Conservation (phyloP, 1,139 yeast genomes). For the Debaryomycetaceae sp. region DNA sequence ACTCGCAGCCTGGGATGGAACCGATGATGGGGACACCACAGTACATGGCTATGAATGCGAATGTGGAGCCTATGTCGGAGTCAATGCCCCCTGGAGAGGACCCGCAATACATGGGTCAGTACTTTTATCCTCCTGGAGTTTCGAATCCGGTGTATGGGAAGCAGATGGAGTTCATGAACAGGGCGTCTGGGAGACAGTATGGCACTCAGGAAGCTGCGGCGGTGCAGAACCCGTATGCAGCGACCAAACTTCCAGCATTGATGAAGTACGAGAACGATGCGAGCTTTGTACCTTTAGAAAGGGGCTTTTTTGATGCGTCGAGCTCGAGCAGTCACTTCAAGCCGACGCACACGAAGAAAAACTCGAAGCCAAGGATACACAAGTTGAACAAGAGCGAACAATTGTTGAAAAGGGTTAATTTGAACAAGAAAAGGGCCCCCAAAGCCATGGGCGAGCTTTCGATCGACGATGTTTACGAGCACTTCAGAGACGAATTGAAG, state of each 20-base stretch:
- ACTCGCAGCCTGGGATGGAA: background rate
- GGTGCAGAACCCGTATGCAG: background rate
- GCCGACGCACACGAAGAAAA: conserved; percentile 36
- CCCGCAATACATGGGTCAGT: background rate
- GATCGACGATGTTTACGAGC: conserved; percentile 23
- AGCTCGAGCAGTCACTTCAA: conserved; percentile 18
- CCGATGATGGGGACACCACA: background rate
- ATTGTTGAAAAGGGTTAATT: conserved; percentile 4
- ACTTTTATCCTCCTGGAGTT: background rate
- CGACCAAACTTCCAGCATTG: background rate
- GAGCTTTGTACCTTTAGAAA: background rate
- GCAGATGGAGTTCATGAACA: background rate
- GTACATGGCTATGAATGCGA: background rate
- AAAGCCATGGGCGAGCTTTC: conserved; percentile 9
- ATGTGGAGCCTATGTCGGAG: background rate
- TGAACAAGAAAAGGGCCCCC: conserved; percentile 3
- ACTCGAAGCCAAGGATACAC: conserved; percentile 35
- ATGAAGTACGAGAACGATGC: background rate
- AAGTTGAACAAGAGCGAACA: conserved; percentile 18
- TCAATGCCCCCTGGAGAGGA: background rate
- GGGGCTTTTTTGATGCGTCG: background rate
- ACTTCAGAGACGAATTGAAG: conserved; percentile 22
- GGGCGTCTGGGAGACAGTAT: background rate
- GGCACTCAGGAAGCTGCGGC: background rate
- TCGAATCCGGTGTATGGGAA: background rate